These are phyloP conservation scores for Xylaria sp. DNA, from an alignment of 2,329 filamentous ascomycete species.

Conservation along the genomic window DNA sequence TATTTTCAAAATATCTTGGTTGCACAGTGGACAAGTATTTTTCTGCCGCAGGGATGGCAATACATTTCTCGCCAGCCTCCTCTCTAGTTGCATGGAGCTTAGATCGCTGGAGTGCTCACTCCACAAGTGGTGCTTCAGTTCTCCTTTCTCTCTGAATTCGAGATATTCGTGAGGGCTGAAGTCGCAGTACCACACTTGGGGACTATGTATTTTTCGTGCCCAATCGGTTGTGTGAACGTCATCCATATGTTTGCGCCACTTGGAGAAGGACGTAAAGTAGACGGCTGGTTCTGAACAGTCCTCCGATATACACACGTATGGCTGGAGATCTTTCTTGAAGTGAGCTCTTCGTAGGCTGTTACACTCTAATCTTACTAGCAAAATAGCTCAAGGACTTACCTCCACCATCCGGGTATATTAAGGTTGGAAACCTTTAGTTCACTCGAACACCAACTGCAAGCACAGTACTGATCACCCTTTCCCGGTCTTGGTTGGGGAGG, in stretches of 20 bases:
- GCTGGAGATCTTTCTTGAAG: slow-evolving; percentile 1
- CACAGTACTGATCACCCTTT: background rate
- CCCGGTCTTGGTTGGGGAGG: background rate
- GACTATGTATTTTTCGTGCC: background rate
- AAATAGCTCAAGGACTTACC: background rate
- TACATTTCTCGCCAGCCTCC: background rate
- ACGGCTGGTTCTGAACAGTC: background rate
- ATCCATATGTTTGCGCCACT: background rate
- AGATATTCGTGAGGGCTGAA: background rate
- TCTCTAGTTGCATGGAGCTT: background rate
- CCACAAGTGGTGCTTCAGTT: background rate
- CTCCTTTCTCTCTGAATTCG: background rate
- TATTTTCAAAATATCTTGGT: background rate
- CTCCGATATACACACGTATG: background rate
- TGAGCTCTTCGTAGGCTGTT: background rate
- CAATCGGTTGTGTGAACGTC: background rate
- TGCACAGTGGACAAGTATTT: background rate
- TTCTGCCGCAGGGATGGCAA: background rate
- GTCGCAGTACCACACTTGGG: background rate
- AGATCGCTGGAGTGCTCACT: background rate
- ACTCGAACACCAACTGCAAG: background rate
- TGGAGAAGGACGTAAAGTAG: background rate
- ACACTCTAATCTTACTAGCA: background rate
- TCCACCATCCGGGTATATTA: background rate
- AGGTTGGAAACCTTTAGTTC: background rate